These are phyloP conservation scores for Neonectria hederae DNA, from an alignment of 2,329 filamentous ascomycete species.

Conservation along the genomic window DNA sequence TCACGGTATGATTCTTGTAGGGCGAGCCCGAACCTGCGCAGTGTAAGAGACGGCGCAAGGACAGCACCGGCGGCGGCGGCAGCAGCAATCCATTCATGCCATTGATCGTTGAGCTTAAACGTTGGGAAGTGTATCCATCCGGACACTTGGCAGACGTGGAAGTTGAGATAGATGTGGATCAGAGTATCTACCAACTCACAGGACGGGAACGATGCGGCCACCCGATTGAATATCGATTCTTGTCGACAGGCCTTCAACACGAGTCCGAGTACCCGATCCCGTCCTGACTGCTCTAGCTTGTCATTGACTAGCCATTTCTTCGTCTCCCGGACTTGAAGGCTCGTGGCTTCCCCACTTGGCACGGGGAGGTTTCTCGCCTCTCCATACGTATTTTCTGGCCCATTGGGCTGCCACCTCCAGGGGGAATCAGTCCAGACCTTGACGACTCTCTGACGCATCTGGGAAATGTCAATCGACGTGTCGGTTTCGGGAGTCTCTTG, in stretches of 20 bases:
- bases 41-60: constrained; percentile 63
- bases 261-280: constrained; percentile 72
- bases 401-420: constrained; percentile 60
- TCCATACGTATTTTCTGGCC: constrained; percentile 54
- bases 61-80: constrained; percentile 69
- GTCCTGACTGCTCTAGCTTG: constrained; percentile 56
- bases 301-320: constrained; percentile 52
- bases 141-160: constrained; percentile 65
- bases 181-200: constrained; percentile 68
- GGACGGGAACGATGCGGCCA: constrained; percentile 70
- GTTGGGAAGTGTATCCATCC: constrained; percentile 71
- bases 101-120: constrained; percentile 63
- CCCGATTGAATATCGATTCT: constrained; percentile 58
- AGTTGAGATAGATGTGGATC: constrained; percentile 67
- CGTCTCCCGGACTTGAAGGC: constrained; percentile 51
- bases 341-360: constrained; percentile 50
- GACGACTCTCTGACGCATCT: constrained; percentile 58
- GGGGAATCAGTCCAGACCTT: constrained; percentile 61
- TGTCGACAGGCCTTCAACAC: constrained; percentile 68
- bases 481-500: constrained; percentile 45
- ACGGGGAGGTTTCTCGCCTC: constrained; percentile 59
- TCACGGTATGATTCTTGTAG: constrained; percentile 62
- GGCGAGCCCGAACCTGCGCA: constrained; percentile 69
- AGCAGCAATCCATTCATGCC: constrained; percentile 68
- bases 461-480: constrained; percentile 53